These are phyloP conservation scores for Spergularia marina DNA, from an alignment of 148 eudicot species.

Conservation along the genomic window DNA sequence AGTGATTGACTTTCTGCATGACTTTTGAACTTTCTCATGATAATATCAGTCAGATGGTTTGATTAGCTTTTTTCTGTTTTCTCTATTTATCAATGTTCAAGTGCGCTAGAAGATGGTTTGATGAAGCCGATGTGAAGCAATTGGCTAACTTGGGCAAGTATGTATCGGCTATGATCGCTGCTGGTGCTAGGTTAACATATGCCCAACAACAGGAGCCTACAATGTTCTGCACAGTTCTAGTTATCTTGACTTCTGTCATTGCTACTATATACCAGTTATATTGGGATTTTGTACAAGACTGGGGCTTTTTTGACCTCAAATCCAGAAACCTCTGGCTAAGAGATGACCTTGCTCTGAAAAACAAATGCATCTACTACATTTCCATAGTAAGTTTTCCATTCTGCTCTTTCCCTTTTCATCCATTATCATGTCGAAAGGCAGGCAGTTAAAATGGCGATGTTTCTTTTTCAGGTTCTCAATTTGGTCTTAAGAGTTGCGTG, in stretches of 20 bases:
- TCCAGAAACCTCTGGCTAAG: conserved; percentile 79
- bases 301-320: conserved; percentile 70
- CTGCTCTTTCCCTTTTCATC: neutral
- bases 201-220: conserved; percentile 49
- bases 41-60: neutral
- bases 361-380: conserved; percentile 67
- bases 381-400: conserved; percentile 61
- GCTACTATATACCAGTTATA: conserved; percentile 90
- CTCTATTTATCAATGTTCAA: conserved; percentile 18
- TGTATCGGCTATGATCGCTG: conserved; percentile 97
- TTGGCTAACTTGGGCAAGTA: conserved; percentile 90
- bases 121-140: conserved; percentile 56
- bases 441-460: neutral
- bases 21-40: too few relatives aligned
- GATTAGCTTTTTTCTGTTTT: neutral
- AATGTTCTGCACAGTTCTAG: conserved; percentile 52
- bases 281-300: conserved; percentile 96
- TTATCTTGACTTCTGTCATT: conserved; percentile 58
- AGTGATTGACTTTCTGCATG: too few relatives aligned
- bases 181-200: conserved; percentile 80
- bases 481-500: conserved; percentile 75
- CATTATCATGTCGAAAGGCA: neutral
- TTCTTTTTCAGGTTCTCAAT: conserved; percentile 54
- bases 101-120: conserved; percentile 95
- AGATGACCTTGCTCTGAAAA: conserved; percentile 79